Conservation (phyloP, 2,329 filamentous ascomycete species). For the Fusarium bactridioides region DNA sequence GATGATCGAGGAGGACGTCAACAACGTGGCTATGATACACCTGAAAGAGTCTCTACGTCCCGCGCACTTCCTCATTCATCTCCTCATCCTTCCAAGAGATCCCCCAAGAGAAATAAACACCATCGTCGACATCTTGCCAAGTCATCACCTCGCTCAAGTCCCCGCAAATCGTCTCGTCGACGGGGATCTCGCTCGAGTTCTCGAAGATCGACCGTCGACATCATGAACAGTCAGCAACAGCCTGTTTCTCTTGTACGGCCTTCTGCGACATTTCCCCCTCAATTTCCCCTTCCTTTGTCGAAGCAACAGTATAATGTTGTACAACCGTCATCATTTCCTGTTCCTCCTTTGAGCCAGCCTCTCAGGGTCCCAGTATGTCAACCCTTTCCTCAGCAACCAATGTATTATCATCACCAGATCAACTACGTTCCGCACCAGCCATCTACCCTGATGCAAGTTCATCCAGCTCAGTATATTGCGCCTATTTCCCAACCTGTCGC, state of each 20-base stretch:
- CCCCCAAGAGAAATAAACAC: not conserved
- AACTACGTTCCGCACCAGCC: constrained; percentile 21
- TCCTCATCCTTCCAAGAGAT: not conserved
- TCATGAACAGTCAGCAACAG: not conserved
- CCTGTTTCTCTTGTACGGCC: constrained; percentile 32
- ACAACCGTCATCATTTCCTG: constrained; percentile 17
- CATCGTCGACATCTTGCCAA: not conserved
- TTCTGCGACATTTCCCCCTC: constrained; percentile 30
- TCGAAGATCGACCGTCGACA: constrained; percentile 4
- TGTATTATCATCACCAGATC: constrained; percentile 35
- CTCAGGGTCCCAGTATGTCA: constrained; percentile 19
- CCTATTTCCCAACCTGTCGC: not conserved
- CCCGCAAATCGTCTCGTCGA: constrained; percentile 4
- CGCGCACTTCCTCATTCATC: not conserved
- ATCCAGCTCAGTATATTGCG: constrained; percentile 16
- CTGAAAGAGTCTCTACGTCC: constrained; percentile 3
- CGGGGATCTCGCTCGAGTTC: constrained; percentile 14
- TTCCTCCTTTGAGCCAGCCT: constrained; percentile 18
- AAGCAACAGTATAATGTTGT: constrained; percentile 26
- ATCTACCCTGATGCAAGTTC: constrained; percentile 8
- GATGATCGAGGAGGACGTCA: not conserved
- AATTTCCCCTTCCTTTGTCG: constrained; percentile 24
- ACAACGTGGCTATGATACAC: not conserved
- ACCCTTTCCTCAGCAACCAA: constrained; percentile 27
- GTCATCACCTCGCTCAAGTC: constrained; percentile 6